phyloP scores from a whole-genome alignment of 768 basidiomycete species.

The Piloderma croceum region DNA sequence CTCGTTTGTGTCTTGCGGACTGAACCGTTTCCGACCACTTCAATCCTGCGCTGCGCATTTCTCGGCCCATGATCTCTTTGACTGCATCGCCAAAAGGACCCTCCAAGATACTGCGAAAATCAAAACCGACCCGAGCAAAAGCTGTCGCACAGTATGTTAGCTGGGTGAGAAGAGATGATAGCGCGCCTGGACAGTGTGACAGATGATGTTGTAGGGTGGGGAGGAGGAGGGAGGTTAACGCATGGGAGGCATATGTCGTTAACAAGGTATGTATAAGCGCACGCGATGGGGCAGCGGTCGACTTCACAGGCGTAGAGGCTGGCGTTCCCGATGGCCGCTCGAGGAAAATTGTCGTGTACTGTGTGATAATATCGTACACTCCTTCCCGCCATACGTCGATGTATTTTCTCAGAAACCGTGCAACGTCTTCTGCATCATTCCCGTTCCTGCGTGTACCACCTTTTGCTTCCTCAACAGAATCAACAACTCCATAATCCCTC shows the following conservation, averaged over 20 bases:
- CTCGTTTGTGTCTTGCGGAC: constrained; percentile 1
- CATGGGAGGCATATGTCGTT: constrained; percentile 57
- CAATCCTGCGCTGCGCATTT: constrained; percentile 38
- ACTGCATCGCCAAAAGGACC: constrained; percentile 67
- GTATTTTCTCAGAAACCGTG: constrained; percentile 77
- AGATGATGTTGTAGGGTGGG: constrained; percentile 59
- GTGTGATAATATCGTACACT: constrained; percentile 86
- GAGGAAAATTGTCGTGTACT: constrained; percentile 86
- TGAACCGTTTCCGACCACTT: constrained; percentile 28
- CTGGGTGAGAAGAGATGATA: constrained; percentile 85
- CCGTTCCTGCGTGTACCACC: constrained; percentile 25
- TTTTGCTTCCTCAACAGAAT: constrained; percentile 33
- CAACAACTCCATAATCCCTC: constrained; percentile 35
- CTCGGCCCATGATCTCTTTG: constrained; percentile 45
- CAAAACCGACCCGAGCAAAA: constrained; percentile 87
- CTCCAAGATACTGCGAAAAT: constrained; percentile 69
- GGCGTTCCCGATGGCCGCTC: constrained; percentile 24
- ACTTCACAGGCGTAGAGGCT: neutral
- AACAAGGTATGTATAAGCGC: constrained; percentile 44
- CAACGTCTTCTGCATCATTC: constrained; percentile 61
- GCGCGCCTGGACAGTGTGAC: constrained; percentile 53
- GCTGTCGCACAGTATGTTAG: constrained; percentile 90
- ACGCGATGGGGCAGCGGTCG: constrained; percentile 22
- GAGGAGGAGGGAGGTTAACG: constrained; percentile 61
- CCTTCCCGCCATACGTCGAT: constrained; percentile 90